Evolutionary conservation across 2,329 filamentous ascomycete genomes (phyloP).

Genomic region (Fusarium sp.): DNA sequence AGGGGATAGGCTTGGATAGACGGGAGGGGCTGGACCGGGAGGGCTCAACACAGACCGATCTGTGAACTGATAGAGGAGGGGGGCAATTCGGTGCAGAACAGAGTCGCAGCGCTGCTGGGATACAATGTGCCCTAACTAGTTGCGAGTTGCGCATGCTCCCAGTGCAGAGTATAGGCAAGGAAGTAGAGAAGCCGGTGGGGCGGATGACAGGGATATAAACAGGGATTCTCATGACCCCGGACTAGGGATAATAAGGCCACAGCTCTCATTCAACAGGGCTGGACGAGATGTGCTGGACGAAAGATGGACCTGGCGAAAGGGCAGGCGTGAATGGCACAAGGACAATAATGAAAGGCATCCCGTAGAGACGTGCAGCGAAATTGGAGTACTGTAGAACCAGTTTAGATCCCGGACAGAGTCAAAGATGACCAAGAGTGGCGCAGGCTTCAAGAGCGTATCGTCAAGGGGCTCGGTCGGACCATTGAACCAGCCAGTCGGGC

Average conservation of each 20-base stretch:
- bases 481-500: conserved; percentile 43
- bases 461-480: conserved; percentile 43
- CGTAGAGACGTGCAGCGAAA: conserved; percentile 25
- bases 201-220: conserved; percentile 27
- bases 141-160: conserved; percentile 41
- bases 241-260: conserved; percentile 42
- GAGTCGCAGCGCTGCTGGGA: conserved; percentile 41
- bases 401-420: conserved; percentile 35
- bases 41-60: conserved; percentile 43
- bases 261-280: conserved; percentile 39
- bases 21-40: conserved; percentile 43
- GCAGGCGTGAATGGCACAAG: conserved; percentile 4
- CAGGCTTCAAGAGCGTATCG: conserved; percentile 44
- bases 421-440: conserved; percentile 43
- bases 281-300: conserved; percentile 21
- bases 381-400: conserved; percentile 26
- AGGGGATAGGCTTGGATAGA: conserved; percentile 42
- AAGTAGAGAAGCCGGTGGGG: conserved; percentile 38
- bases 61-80: conserved; percentile 38
- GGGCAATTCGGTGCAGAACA: conserved; percentile 35
- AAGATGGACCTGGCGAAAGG: conserved; percentile 14
- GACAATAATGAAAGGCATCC: conserved; percentile 17
- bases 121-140: conserved; percentile 31
- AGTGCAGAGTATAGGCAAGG: conserved; percentile 39
- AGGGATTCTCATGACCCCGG: conserved; percentile 35